A percentile compares a stretch with the other conserved stretches of the same genome.
These are phyloP conservation scores for Turritis glabra DNA, from an alignment of 345 rosid genomes.

Conservation along the genomic window DNA sequence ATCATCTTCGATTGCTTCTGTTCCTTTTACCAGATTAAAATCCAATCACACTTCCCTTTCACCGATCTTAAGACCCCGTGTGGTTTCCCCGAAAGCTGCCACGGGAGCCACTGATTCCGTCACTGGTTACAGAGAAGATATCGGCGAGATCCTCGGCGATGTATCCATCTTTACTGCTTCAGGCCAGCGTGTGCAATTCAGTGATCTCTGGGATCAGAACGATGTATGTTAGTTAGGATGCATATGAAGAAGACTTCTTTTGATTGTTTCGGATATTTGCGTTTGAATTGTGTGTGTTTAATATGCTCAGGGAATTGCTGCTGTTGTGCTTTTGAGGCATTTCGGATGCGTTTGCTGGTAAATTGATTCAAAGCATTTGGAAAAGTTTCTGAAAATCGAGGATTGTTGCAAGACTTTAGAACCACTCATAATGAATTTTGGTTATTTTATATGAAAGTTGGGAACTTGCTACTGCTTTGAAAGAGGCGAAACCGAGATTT, in stretches of 20 bases:
- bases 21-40: slow-evolving; percentile 12
- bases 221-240: slow-evolving; percentile 43
- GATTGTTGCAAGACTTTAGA: background rate
- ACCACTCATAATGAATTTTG: background rate
- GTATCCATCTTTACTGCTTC: slow-evolving; percentile 62
- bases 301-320: slow-evolving; percentile 62
- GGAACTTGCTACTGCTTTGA: slow-evolving; percentile 76
- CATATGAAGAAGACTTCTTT: background rate
- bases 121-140: slow-evolving; percentile 29
- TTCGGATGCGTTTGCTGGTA: slow-evolving; percentile 94
- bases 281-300: background rate
- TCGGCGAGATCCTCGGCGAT: slow-evolving; percentile 60
- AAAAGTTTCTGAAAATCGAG: background rate
- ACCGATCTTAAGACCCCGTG: slow-evolving; percentile 6
- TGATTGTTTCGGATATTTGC: background rate
- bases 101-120: slow-evolving; percentile 34
- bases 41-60: background rate
- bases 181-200: slow-evolving; percentile 60
- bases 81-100: slow-evolving; percentile 42
- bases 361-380: background rate
- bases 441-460: slow-evolving; percentile 47
- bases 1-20: background rate
- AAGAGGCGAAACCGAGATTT: slow-evolving; percentile 64
- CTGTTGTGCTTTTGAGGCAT: slow-evolving; percentile 85
- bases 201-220: slow-evolving; percentile 85